A percentile compares a stretch with the other conserved stretches of the same genome.
These are phyloP conservation scores for Cenchrus purpureus DNA, from an alignment of 176 grass and related monocot genomes.

Conservation along the genomic window DNA sequence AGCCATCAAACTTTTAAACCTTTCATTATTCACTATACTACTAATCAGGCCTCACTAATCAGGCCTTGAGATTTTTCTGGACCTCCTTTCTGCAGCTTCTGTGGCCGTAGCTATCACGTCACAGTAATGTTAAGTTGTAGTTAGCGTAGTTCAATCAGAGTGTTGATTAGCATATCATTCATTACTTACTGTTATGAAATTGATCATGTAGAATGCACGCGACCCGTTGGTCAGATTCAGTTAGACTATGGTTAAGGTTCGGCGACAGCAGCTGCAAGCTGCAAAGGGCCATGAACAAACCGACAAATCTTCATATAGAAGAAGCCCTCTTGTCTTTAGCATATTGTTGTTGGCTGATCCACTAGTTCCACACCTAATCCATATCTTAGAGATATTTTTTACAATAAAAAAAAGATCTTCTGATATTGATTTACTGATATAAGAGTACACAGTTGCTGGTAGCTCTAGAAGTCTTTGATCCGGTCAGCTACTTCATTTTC, in stretches of 20 bases:
- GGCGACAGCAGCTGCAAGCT: neutral
- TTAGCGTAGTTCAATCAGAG: no score
- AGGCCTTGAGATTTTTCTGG: no score
- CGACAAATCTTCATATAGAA: neutral
- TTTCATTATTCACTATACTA: no score
- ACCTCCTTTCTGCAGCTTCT: no score
- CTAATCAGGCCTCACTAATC: no score
- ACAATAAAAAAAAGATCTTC: no score
- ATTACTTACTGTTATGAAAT: no score
- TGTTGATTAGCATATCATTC: no score
- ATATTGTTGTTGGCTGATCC: neutral
- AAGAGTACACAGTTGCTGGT: neutral
- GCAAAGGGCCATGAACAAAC: slow-evolving; percentile 24
- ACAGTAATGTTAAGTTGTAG: no score
- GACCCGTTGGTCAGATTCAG: slow-evolving; percentile 8
- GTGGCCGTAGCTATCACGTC: no score
- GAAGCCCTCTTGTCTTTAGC: neutral
- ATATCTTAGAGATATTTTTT: neutral
- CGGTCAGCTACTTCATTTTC: neutral
- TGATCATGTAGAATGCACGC: slow-evolving; percentile 40
- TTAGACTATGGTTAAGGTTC: neutral
- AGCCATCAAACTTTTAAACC: no score
- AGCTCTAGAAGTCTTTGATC: neutral
- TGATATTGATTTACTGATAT: neutral
- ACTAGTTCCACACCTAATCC: slow-evolving; percentile 22